Evolutionary conservation across 495 filamentous ascomycete genomes (phyloP).

Genomic region (Polyplosphaeria fusca): DNA sequence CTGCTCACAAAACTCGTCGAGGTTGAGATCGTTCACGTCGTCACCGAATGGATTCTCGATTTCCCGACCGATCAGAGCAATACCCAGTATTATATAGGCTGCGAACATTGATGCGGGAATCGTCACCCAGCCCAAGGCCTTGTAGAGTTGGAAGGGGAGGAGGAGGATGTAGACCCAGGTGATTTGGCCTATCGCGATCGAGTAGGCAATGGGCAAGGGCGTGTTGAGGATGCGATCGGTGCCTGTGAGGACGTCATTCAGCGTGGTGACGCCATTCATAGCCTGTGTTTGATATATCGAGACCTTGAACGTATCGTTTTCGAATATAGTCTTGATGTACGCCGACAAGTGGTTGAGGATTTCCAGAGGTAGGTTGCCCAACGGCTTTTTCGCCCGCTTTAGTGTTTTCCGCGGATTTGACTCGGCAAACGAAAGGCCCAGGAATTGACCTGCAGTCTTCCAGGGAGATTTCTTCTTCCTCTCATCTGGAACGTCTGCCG

Average conservation of each 20-base stretch:
- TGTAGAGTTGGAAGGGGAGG: conserved; percentile 78
- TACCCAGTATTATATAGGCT: conserved; percentile 87
- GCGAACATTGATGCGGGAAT: conserved; percentile 74
- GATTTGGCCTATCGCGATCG: conserved; percentile 81
- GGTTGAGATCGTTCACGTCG: conserved; percentile 82
- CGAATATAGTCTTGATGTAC: conserved; percentile 33
- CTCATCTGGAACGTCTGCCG: conserved; percentile 56
- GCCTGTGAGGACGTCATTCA: conserved; percentile 72
- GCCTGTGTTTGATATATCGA: conserved; percentile 37
- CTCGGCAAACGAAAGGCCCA: conserved; percentile 37
- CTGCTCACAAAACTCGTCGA: conserved; percentile 72
- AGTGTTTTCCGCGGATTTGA: conserved; percentile 34
- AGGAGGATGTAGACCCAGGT: conserved; percentile 82
- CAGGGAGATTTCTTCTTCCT: conserved; percentile 42
- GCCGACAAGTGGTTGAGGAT: conserved; percentile 34
- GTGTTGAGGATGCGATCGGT: conserved; percentile 82
- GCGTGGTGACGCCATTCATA: conserved; percentile 43
- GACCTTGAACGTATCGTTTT: conserved; percentile 54
- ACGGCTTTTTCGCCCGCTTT: conserved; percentile 33
- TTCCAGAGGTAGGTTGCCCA: conserved; percentile 40
- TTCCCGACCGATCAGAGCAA: conserved; percentile 66
- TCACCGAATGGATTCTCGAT: conserved; percentile 87
- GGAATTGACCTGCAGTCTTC: conserved; percentile 29
- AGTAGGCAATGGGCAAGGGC: conserved; percentile 79
- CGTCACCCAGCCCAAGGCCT: conserved; percentile 65